These are phyloP conservation scores for Ustilago bromivora DNA, from an alignment of 1,284 basidiomycete species.

Conservation along the genomic window DNA sequence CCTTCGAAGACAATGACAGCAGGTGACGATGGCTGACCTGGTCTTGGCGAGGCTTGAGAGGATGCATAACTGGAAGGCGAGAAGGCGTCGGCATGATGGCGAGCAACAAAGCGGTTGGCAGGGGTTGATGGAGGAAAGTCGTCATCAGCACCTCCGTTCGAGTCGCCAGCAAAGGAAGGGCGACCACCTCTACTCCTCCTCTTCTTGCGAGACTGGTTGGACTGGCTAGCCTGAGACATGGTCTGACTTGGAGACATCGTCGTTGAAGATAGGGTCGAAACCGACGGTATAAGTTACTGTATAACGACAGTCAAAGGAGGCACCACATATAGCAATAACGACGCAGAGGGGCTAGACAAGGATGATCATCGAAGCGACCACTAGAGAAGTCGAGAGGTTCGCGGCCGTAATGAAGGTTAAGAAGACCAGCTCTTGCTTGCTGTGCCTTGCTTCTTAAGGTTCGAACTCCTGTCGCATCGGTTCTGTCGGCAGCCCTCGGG, in stretches of 20 bases:
- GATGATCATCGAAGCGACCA: background rate
- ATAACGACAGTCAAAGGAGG: background rate
- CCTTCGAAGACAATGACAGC: slow-evolving; percentile 43
- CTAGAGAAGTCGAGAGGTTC: too few relatives aligned
- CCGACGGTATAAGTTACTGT: background rate
- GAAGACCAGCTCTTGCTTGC: background rate
- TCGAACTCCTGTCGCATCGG: background rate
- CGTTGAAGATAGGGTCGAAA: background rate
- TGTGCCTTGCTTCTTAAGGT: background rate
- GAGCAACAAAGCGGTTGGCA: slow-evolving; percentile 15
- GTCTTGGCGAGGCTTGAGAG: slow-evolving; percentile 21
- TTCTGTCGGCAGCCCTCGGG: background rate
- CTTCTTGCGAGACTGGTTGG: background rate
- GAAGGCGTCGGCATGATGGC: slow-evolving; percentile 11
- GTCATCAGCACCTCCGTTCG: slow-evolving; percentile 1
- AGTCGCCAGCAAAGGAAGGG: slow-evolving; percentile 2
- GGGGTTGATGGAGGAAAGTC: slow-evolving; percentile 23
- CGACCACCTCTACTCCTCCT: slow-evolving; percentile 2
- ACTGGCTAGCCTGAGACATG: background rate
- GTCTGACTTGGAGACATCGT: slow-evolving; percentile 3
- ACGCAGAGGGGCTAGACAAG: background rate
- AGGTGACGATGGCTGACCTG: slow-evolving; percentile 22
- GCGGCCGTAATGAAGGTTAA: too few relatives aligned
- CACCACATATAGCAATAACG: background rate
- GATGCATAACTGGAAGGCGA: slow-evolving; percentile 34